These are phyloP conservation scores for Coffea canephora DNA, from an alignment of 257 asterid genomes.

Conservation along the genomic window DNA sequence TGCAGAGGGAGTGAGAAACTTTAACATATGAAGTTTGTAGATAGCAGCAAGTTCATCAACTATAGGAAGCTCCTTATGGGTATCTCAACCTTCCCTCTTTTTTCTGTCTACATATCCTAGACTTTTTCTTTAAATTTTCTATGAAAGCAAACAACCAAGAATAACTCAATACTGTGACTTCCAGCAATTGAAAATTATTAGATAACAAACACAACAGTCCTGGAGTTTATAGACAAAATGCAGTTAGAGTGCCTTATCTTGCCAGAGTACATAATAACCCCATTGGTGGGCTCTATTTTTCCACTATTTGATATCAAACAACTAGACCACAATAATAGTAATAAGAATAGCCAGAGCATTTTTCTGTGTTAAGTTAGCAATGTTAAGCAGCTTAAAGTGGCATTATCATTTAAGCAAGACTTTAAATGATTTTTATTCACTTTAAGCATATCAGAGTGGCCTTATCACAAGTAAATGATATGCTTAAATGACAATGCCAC, in stretches of 20 bases:
- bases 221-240: not conserved
- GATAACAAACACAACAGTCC: not conserved
- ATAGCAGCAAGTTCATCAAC: not conserved
- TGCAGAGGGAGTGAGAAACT: not conserved
- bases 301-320: not conserved
- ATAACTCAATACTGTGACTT: not conserved
- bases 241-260: not conserved
- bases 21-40: not conserved
- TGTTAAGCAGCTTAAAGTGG: not conserved
- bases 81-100: not conserved
- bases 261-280: not conserved
- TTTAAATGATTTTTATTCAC: too few species aligned
- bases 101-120: not conserved
- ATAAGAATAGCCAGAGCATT: not conserved
- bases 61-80: not conserved
- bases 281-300: not conserved
- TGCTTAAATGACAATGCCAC: too few species aligned
- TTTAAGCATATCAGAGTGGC: too few species aligned
- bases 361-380: not conserved
- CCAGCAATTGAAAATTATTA: not conserved
- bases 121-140: not conserved
- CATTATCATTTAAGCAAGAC: not conserved
- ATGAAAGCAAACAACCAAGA: not conserved
- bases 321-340: not conserved
- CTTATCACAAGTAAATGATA: too few species aligned